These are phyloP conservation scores for Pseudogymnoascus sp. DNA, from an alignment of 2,329 filamentous ascomycete species.

Conservation along the genomic window DNA sequence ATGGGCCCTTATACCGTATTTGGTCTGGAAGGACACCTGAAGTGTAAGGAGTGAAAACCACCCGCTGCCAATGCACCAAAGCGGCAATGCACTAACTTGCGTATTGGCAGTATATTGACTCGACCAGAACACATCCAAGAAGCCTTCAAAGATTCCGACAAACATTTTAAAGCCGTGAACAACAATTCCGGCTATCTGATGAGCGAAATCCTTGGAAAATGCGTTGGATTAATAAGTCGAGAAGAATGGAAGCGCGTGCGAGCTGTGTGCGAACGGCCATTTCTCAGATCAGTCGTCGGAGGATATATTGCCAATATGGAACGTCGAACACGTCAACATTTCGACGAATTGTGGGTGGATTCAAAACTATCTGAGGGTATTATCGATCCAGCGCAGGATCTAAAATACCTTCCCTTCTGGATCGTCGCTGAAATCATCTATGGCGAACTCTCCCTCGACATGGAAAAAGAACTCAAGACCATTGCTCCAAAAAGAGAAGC, in stretches of 20 bases:
- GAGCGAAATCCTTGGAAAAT: conserved; percentile 34
- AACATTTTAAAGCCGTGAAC: conserved; percentile 35
- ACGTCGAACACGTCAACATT: conserved; percentile 9
- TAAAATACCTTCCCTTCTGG: conserved; percentile 32
- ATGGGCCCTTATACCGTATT: conserved; percentile 34
- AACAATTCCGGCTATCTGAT: conserved; percentile 37
- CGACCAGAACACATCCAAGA: conserved; percentile 29
- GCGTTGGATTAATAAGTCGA: conserved; percentile 35
- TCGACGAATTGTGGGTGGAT: conserved; percentile 11
- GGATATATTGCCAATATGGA: conserved; percentile 10
- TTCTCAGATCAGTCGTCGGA: background rate
- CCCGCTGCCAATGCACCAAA: too few species aligned
- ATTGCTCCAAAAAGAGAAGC: conserved; percentile 26
- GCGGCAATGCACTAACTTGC: background rate
- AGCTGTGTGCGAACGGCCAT: conserved; percentile 16
- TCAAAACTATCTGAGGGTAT: conserved; percentile 8
- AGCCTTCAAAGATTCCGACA: conserved; percentile 38
- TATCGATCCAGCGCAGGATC: conserved; percentile 19
- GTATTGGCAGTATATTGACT: conserved; percentile 29
- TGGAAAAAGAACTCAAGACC: conserved; percentile 21
- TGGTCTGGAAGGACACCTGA: conserved; percentile 34
- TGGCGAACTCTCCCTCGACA: conserved; percentile 25
- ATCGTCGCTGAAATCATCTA: conserved; percentile 34
- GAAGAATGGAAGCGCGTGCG: conserved; percentile 26
- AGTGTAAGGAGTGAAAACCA: conserved; percentile 27